These are phyloP conservation scores for Schizopora paradoxa DNA, from an alignment of 1,284 basidiomycete genomes.

Conservation along the genomic window DNA sequence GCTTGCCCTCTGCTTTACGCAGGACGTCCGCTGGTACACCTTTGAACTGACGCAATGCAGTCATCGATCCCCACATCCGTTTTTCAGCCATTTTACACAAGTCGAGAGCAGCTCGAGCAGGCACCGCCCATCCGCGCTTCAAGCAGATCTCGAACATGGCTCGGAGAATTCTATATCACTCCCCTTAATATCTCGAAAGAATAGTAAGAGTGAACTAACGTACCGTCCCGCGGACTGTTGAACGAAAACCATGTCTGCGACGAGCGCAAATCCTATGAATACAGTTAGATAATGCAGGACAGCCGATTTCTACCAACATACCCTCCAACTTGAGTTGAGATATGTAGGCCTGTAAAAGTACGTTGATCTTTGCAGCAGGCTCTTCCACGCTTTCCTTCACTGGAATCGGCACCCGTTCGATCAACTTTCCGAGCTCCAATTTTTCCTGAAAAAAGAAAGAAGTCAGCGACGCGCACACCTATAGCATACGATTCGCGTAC, in stretches of 20 bases:
- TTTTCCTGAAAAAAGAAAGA: slow-evolving; percentile 55
- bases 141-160: slow-evolving; percentile 98
- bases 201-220: slow-evolving; percentile 20
- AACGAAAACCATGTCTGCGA: slow-evolving; percentile 98
- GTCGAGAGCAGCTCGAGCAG: slow-evolving; percentile 87
- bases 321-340: slow-evolving; percentile 91
- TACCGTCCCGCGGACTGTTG: slow-evolving; percentile 86
- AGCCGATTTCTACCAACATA: slow-evolving; percentile 48
- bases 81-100: slow-evolving; percentile 98
- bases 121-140: slow-evolving; percentile 96
- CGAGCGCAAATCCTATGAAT: slow-evolving; percentile 93
- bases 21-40: slow-evolving; percentile 85
- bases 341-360: slow-evolving; percentile 92
- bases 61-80: slow-evolving; percentile 97
- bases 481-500: too few species aligned
- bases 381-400: slow-evolving; percentile 97
- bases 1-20: slow-evolving; percentile 92
- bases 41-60: slow-evolving; percentile 93
- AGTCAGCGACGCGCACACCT: slow-evolving; percentile 6
- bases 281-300: slow-evolving; percentile 25
- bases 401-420: slow-evolving; percentile 95
- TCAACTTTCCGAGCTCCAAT: slow-evolving; percentile 85
- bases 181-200: slow-evolving; percentile 34
- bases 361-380: slow-evolving; percentile 96
- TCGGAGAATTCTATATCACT: slow-evolving; percentile 89